These are phyloP conservation scores for Marasmius sp. DNA, from an alignment of 1,284 basidiomycete species.

Conservation along the genomic window DNA sequence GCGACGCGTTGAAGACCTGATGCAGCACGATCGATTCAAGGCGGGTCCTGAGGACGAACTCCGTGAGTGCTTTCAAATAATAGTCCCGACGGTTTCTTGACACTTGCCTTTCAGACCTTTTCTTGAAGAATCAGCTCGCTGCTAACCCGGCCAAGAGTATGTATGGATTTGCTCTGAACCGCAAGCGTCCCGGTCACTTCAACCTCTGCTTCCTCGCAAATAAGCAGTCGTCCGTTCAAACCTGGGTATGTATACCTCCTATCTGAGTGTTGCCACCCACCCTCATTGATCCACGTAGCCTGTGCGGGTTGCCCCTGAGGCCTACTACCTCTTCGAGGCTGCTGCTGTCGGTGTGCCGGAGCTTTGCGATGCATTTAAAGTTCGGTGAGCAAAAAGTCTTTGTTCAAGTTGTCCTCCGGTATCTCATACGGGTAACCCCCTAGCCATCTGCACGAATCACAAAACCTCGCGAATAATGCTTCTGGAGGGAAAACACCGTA, in stretches of 20 bases:
- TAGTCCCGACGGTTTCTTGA: background rate
- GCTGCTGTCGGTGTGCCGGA: slow-evolving; percentile 88
- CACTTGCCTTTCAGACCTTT: slow-evolving; percentile 60
- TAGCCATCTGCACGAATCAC: slow-evolving; percentile 80
- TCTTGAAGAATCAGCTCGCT: slow-evolving; percentile 85
- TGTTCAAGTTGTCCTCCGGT: slow-evolving; percentile 7
- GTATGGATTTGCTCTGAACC: slow-evolving; percentile 95
- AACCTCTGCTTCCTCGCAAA: slow-evolving; percentile 92
- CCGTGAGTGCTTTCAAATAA: slow-evolving; percentile 54
- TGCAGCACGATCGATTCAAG: slow-evolving; percentile 96
- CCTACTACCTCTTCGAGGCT: slow-evolving; percentile 87
- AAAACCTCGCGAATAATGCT: slow-evolving; percentile 59
- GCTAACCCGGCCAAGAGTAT: slow-evolving; percentile 94
- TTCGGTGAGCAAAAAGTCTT: slow-evolving; percentile 50
- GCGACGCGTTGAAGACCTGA: slow-evolving; percentile 92
- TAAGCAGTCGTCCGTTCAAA: slow-evolving; percentile 87
- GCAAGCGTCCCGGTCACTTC: slow-evolving; percentile 90
- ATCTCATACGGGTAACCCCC: slow-evolving; percentile 14
- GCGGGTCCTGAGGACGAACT: slow-evolving; percentile 85
- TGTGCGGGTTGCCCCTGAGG: slow-evolving; percentile 86
- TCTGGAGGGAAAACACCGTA: slow-evolving; percentile 80
- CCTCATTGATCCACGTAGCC: slow-evolving; percentile 49
- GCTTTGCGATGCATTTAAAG: slow-evolving; percentile 95
- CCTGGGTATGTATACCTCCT: slow-evolving; percentile 64
- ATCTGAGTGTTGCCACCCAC: background rate